Evolutionary conservation across 2,329 filamentous ascomycete genomes (phyloP).

Genomic region (Tolypocladium tropicale): DNA sequence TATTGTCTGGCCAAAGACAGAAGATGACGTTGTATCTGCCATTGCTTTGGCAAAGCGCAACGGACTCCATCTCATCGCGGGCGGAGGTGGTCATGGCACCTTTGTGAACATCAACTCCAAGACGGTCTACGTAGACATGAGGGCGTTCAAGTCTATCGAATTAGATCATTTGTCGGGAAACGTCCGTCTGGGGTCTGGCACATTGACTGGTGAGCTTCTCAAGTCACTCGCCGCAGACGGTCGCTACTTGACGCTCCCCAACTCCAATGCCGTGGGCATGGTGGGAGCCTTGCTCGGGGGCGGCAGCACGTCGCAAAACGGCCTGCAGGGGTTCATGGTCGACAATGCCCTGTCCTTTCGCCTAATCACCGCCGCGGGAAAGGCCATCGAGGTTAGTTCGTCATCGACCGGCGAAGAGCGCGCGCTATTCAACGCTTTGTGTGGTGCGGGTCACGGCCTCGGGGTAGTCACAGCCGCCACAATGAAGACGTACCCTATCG

Average conservation of each 20-base stretch:
- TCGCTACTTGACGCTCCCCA: slow-evolving; percentile 19
- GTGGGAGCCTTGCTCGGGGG: slow-evolving; percentile 17
- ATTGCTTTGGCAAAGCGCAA: slow-evolving; percentile 16
- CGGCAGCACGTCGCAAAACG: slow-evolving; percentile 15
- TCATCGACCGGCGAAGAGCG: slow-evolving; percentile 12
- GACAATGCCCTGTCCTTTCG: slow-evolving; percentile 19
- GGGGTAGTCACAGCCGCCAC: slow-evolving; percentile 19
- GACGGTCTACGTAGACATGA: slow-evolving; percentile 23
- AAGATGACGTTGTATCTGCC: slow-evolving; percentile 16
- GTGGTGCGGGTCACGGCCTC: slow-evolving; percentile 24
- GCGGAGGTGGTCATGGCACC: slow-evolving; percentile 18
- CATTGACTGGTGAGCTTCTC: slow-evolving; percentile 14
- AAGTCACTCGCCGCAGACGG: slow-evolving; percentile 11
- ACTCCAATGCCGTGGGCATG: slow-evolving; percentile 16
- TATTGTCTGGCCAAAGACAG: slow-evolving; percentile 15
- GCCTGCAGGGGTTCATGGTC: slow-evolving; percentile 20
- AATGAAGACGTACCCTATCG: slow-evolving; percentile 12
- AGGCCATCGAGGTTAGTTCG: slow-evolving; percentile 6
- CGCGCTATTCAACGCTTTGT: slow-evolving; percentile 17
- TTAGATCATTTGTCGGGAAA: slow-evolving; percentile 13
- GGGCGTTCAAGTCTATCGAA: slow-evolving; percentile 15
- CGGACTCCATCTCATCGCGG: slow-evolving; percentile 16
- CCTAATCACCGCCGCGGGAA: slow-evolving; percentile 13
- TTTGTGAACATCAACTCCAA: slow-evolving; percentile 17
- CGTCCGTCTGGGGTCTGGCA: slow-evolving; percentile 20